Conservation (phyloP, 495 filamentous ascomycete genomes). For the Xylaria acuta region DNA sequence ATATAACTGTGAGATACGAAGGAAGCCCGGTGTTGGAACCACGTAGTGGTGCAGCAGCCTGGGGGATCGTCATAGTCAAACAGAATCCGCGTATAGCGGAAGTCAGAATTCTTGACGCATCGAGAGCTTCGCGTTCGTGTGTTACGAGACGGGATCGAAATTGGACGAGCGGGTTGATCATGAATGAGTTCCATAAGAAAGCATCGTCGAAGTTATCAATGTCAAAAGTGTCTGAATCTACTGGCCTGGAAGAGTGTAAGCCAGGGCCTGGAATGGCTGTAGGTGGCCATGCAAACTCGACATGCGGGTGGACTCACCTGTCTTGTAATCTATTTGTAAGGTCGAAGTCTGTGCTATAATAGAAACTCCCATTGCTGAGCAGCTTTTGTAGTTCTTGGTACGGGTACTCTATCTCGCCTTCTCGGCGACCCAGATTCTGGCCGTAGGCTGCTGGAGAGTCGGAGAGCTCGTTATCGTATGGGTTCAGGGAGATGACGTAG, state of each 20-base stretch:
- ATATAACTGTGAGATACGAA: conserved; percentile 85
- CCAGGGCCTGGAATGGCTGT: conserved; percentile 1
- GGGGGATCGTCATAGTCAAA: conserved; percentile 80
- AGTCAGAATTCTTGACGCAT: conserved; percentile 85
- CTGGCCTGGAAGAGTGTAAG: conserved; percentile 37
- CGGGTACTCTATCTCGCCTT: conserved; percentile 79
- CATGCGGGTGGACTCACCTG: conserved; percentile 61
- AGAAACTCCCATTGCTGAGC: conserved; percentile 92
- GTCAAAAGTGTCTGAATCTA: conserved; percentile 69
- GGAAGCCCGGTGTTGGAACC: conserved; percentile 75
- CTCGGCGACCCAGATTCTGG: conserved; percentile 64
- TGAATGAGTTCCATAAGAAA: conserved; percentile 97
- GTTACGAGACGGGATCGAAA: conserved; percentile 82
- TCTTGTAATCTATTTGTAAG: conserved; percentile 93
- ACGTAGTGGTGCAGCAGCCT: conserved; percentile 55
- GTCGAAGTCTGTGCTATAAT: conserved; percentile 97
- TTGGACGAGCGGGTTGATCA: conserved; percentile 89
- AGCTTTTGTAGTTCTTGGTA: conserved; percentile 90
- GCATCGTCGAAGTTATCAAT: conserved; percentile 85
- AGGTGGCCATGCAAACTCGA: conserved; percentile 6
- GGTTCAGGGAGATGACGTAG: conserved; percentile 65
- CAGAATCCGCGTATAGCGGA: conserved; percentile 95
- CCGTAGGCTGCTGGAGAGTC: conserved; percentile 61
- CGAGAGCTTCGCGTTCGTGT: conserved; percentile 74
- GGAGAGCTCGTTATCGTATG: conserved; percentile 53